These are phyloP conservation scores for Albugo laibachii DNA, from an alignment of 352 stramenopile genomes.

Conservation along the genomic window DNA sequence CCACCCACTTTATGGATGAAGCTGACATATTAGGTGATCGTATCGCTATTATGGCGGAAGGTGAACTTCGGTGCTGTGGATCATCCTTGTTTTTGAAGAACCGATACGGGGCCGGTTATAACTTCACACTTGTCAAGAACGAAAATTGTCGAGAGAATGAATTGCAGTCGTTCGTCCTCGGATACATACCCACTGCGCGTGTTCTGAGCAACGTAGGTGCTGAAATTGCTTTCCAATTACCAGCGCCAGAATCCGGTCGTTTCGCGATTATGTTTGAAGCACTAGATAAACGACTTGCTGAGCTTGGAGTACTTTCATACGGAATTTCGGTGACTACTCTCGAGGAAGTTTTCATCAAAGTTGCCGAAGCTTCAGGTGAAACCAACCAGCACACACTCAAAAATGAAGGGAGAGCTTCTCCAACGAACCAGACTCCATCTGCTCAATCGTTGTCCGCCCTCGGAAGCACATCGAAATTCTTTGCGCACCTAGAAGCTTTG, in stretches of 20 bases:
- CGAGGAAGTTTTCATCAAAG: constrained; percentile 81
- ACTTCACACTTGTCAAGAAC: constrained; percentile 29
- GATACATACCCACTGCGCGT: constrained; percentile 16
- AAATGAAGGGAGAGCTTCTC: constrained; percentile 15
- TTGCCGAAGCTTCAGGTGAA: constrained; percentile 26
- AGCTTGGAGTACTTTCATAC: constrained; percentile 29
- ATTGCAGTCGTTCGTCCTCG: constrained; percentile 11
- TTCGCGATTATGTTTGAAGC: constrained; percentile 61
- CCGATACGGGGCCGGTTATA: constrained; percentile 55
- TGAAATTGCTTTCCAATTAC: constrained; percentile 59
- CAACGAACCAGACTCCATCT: no score
- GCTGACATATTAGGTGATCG: constrained; percentile 27
- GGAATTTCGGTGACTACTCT: constrained; percentile 70
- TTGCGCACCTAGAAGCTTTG: constrained; percentile 54
- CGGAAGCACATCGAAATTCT: constrained; percentile 20
- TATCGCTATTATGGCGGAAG: constrained; percentile 69
- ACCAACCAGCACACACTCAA: constrained; percentile 32
- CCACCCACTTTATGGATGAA: constrained; percentile 43
- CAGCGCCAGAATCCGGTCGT: constrained; percentile 21
- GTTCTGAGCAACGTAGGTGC: constrained; percentile 43
- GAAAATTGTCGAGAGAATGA: constrained; percentile 2
- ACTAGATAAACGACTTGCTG: constrained; percentile 22
- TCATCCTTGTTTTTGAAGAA: constrained; percentile 71
- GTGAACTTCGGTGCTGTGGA: constrained; percentile 25
- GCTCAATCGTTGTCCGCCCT: background rate